Conservation (phyloP, 1,284 basidiomycete species). For the Microbotryum violaceum region DNA sequence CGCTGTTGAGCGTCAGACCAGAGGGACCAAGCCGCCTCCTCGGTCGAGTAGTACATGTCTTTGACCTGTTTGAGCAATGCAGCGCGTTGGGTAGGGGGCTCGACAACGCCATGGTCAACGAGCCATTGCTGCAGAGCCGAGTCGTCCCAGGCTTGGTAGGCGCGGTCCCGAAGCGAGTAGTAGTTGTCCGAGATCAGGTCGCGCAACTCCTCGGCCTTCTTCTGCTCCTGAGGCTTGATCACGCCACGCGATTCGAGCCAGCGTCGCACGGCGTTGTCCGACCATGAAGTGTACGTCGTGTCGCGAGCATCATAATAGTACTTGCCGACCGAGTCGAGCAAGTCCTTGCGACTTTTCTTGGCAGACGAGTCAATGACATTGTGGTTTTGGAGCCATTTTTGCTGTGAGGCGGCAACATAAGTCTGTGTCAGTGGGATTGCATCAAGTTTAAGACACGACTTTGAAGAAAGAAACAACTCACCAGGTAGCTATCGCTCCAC, state of each 20-base stretch:
- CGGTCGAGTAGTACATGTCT: constrained; percentile 50
- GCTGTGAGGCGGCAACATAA: constrained; percentile 42
- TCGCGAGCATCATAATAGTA: constrained; percentile 64
- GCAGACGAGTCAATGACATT: constrained; percentile 56
- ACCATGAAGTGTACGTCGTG: constrained; percentile 43
- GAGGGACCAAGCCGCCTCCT: constrained; percentile 34
- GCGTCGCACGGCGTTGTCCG: constrained; percentile 25
- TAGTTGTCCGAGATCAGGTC: constrained; percentile 30
- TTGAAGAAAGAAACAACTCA: constrained; percentile 41
- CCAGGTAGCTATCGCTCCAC: constrained; percentile 79
- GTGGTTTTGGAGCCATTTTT: constrained; percentile 73
- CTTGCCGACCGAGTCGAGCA: constrained; percentile 60
- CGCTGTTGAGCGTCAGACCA: constrained; percentile 58
- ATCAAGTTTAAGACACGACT: not conserved
- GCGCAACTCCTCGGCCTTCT: constrained; percentile 28
- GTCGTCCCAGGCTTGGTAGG: constrained; percentile 35
- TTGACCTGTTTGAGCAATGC: constrained; percentile 57
- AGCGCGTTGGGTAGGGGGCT: constrained; percentile 51
- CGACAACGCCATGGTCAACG: constrained; percentile 62
- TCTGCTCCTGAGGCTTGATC: constrained; percentile 29
- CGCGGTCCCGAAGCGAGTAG: constrained; percentile 32
- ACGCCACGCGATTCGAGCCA: constrained; percentile 35
- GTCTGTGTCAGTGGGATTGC: not conserved
- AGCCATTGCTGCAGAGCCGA: constrained; percentile 51
- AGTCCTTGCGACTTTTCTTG: constrained; percentile 61